Evolutionary conservation across 225 moss, liverwort and hornwort species (phyloP).

Genomic region (Physcomitrellopsis africana): DNA sequence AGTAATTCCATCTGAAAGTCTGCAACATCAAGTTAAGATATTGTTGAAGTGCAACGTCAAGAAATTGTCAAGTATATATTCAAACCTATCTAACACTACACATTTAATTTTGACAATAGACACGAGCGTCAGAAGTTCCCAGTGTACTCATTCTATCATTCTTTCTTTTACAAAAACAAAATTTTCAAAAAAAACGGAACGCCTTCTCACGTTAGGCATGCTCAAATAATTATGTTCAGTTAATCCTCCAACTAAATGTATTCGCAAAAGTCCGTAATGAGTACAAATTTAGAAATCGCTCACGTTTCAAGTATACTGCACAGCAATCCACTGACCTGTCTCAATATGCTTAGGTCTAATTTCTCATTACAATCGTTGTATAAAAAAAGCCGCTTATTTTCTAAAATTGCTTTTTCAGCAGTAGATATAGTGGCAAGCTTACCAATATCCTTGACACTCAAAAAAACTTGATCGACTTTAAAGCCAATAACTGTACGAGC

Average conservation of each 20-base stretch:
- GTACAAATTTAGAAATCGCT: neutral
- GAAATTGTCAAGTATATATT: slow-evolving; percentile 17
- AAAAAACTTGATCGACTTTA: slow-evolving; percentile 78
- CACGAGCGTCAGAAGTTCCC: neutral
- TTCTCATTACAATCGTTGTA: neutral
- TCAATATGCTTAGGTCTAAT: slow-evolving; percentile 16
- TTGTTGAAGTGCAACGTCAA: slow-evolving; percentile 22
- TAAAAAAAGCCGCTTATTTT: slow-evolving; percentile 10
- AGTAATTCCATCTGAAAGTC: slow-evolving; percentile 91
- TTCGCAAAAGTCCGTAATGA: neutral
- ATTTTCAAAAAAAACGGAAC: neutral
- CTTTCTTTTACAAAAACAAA: neutral
- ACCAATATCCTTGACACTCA: slow-evolving; percentile 81
- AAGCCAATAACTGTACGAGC: slow-evolving; percentile 81
- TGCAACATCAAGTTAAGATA: slow-evolving; percentile 40
- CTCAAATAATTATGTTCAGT: too few relatives aligned
- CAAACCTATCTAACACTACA: slow-evolving; percentile 13
- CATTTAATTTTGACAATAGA: neutral
- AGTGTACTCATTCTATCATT: neutral
- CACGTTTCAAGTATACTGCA: neutral
- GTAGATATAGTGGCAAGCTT: slow-evolving; percentile 32
- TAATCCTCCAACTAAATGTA: neutral
- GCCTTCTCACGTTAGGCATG: neutral
- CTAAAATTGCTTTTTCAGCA: slow-evolving; percentile 11
- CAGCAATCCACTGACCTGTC: neutral